Evolutionary conservation across 2,329 filamentous ascomycete genomes (phyloP), one percentile per base, ranked within the genome.

Genomic region (Aspergillus sojae): DNA sequence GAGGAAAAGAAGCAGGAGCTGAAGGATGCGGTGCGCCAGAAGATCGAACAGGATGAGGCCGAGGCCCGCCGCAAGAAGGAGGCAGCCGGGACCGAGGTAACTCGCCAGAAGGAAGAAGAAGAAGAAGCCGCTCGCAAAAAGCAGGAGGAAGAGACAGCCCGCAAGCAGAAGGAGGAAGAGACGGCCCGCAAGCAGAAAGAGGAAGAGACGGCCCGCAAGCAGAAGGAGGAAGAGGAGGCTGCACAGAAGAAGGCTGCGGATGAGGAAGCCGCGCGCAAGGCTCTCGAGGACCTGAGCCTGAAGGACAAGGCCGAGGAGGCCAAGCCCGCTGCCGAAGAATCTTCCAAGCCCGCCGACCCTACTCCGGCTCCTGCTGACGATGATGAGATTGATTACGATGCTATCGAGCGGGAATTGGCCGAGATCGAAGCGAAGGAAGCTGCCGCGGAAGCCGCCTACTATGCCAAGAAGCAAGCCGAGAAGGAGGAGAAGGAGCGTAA

Each of bases 1-100:
- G 91, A 94, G 75, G 91, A 97, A 79, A 92, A 92, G 67, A 90
- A 91, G 78, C 88, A 91, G 75, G 90, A 92, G 75, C 89, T 96
- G 74, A 86, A 85, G 74, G 81, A 83, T 62, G 78, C 80, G 14
- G 79, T 84, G 59, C 79, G 78, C 32, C 78, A 81, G 68, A 82
- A 82, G 72, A 83, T 85, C 68, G 80, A 83, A 64, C 88, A 89
- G 74, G 86, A 86, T 58, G 87, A 88, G 61, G 83, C 78, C 46
- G 79, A 78, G 60, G 78, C 82, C 61, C 81, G 82, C 63, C 77
- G 77, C 65, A 75, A 80, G 59, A 83, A 83, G 69, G 83, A 86
- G 62, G 83, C 84, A 1, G 79, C 78, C 36, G 77, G 80, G 59
- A 77, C 79, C 32, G 75, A 74, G 28, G 72, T 73, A 43, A 69